Base-by-base conservation (phyloP, 768 basidiomycete species). In the Mycena belliarum region DNA sequence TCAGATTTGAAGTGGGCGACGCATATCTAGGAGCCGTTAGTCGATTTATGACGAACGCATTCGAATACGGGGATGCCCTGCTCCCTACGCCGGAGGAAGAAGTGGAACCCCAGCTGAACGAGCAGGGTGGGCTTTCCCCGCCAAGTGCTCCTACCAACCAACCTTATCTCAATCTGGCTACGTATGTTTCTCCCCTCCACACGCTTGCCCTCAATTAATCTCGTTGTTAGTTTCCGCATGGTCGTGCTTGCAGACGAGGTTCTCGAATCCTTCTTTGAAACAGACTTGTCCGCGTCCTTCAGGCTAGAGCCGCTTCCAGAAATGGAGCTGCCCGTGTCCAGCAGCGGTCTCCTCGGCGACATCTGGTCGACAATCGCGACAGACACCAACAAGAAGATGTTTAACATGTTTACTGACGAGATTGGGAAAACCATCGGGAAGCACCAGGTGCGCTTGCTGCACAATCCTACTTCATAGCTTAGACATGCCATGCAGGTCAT, bases 21-120 rank as follows among this genome's bases (percentile, higher is more conserved):
- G 91, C 93, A 5, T 99, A 96, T 69, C 80, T 99, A 23, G 97
- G 95, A 2, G 93, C 96, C 23, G 91, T 99, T 62, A 95, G 93
- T 63, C 88, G 94, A 40, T 96, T 98, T 70, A 95, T 98, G 88
- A 90, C 95, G 37, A 98, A 99, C 66, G 93, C 96, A 0, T 99
- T 98, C 66, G 97, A 99, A 68, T 98, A 95, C 55, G 97, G 95
- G 3, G 95, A 97, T 74, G 88, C 93, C n/a, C 79, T 93, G n/a
- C 75, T 91, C 16, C 89, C 88, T 40, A 76, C 77, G 64, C 61
- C 75, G 16, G 79, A 80, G 24, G 63, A 33, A 2, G 37, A n/a
- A 12, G 3, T 5, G 10, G 4, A 3, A 64, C 61, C 14, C 55
- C 71, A 52, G 63, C 63, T 25, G 63, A 69, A 68, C 76, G 72